Evolutionary conservation across 1,139 yeast genomes (phyloP).

Genomic region (Geotrichum macrosporum): DNA sequence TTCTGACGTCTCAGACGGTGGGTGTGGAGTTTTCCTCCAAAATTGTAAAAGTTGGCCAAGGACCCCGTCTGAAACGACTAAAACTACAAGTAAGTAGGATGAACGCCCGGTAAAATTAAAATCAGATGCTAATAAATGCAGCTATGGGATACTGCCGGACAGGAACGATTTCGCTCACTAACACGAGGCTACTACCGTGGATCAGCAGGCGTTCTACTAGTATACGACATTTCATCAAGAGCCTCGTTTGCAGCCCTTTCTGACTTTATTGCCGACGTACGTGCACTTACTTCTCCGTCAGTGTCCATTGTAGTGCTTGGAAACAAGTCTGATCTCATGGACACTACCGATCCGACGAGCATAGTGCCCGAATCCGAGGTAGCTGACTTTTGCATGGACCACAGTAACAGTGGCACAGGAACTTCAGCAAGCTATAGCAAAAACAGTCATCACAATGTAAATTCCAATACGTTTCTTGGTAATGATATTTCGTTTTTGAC

Average conservation of each 20-base stretch:
- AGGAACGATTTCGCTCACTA: slow-evolving; percentile 67
- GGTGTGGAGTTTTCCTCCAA: slow-evolving; percentile 51
- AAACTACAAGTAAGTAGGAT: slow-evolving; percentile 37
- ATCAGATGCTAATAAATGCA: neutral
- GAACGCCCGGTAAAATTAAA: no score
- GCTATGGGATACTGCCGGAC: slow-evolving; percentile 79
- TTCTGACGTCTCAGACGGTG: slow-evolving; percentile 43
- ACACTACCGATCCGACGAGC: slow-evolving; percentile 31
- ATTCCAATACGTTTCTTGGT: neutral
- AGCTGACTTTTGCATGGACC: slow-evolving; percentile 33
- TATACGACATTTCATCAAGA: slow-evolving; percentile 64
- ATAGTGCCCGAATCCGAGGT: slow-evolving; percentile 39
- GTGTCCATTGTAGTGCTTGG: slow-evolving; percentile 47
- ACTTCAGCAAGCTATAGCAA: slow-evolving; percentile 3
- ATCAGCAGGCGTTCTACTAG: slow-evolving; percentile 74
- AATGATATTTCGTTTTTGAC: slow-evolving; percentile 37
- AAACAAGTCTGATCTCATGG: slow-evolving; percentile 44
- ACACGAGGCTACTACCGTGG: slow-evolving; percentile 76
- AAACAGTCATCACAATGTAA: neutral
- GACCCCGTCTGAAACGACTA: slow-evolving; percentile 33
- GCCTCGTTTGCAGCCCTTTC: slow-evolving; percentile 47
- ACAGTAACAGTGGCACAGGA: slow-evolving; percentile 27
- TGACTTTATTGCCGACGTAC: slow-evolving; percentile 48
- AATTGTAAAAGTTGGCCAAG: slow-evolving; percentile 40
- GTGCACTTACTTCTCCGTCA: slow-evolving; percentile 42